These are phyloP conservation scores for Salvia hispanica DNA, from an alignment of 257 asterid genomes.

Conservation along the genomic window DNA sequence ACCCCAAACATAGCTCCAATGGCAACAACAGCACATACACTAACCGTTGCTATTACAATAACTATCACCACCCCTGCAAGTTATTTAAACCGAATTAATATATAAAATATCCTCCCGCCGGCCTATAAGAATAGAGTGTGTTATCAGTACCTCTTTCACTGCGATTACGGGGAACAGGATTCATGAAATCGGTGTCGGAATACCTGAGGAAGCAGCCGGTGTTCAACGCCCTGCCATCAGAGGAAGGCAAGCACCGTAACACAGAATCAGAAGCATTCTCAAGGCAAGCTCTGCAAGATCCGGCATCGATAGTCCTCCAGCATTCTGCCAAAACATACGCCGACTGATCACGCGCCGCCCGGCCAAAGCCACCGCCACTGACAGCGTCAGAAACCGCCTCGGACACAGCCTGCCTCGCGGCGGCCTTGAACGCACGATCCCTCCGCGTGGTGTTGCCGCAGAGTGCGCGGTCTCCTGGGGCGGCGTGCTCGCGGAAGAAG, in stretches of 20 bases:
- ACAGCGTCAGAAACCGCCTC: slow-evolving; percentile 47
- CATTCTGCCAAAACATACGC: slow-evolving; percentile 60
- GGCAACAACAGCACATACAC: slow-evolving; percentile 50
- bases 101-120: too few species aligned
- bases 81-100: too few species aligned
- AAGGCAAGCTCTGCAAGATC: slow-evolving; percentile 57
- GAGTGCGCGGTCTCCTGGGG: slow-evolving; percentile 43
- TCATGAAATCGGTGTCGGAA: slow-evolving; percentile 55
- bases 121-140: too few species aligned
- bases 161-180: slow-evolving; percentile 40
- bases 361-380: slow-evolving; percentile 39
- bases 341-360: slow-evolving; percentile 33
- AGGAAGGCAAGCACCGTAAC: slow-evolving; percentile 55
- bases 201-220: slow-evolving; percentile 71
- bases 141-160: slow-evolving; percentile 53
- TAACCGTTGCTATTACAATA: slow-evolving; percentile 45
- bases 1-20: slow-evolving; percentile 49
- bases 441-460: slow-evolving; percentile 52
- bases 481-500: slow-evolving; percentile 54
- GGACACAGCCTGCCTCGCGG: slow-evolving; percentile 43
- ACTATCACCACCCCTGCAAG: slow-evolving; percentile 43
- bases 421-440: slow-evolving; percentile 32
- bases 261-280: slow-evolving; percentile 47
- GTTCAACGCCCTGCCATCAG: slow-evolving; percentile 57
- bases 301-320: slow-evolving; percentile 51